phyloP scores from a whole-genome alignment of 129 eudicot genomes.

The Scalesia atractyloides region DNA sequence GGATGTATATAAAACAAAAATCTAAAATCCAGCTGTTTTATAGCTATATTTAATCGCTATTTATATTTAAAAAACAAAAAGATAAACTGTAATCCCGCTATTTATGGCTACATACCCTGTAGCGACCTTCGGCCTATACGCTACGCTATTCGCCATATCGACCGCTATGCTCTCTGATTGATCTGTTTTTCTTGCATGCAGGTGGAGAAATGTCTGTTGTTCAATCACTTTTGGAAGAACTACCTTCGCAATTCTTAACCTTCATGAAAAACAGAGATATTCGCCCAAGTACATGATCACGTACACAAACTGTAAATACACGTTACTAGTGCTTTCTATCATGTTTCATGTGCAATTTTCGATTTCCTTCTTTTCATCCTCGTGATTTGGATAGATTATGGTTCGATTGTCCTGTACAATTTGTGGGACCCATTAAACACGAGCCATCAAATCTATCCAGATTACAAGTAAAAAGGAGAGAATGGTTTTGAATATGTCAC shows the following conservation, averaged over 20 bases:
- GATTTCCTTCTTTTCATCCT: conserved; percentile 11
- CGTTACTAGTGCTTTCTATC: conserved; percentile 6
- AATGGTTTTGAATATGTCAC: conserved; percentile 17
- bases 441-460: conserved; percentile 21
- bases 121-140: no score
- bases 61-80: no score
- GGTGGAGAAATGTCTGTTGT: conserved; percentile 86
- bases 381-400: conserved; percentile 19
- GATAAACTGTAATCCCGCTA: no score
- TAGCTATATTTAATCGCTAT: no score
- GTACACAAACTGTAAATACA: conserved; percentile 53
- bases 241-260: conserved; percentile 84
- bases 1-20: no score
- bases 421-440: not conserved
- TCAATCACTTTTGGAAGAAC: conserved; percentile 87
- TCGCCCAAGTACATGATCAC: conserved; percentile 44
- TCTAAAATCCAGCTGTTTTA: no score
- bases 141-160: no score
- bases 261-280: conserved; percentile 78
- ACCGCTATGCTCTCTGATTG: conserved; percentile 6
- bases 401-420: not conserved
- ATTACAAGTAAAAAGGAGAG: conserved; percentile 18
- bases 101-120: no score
- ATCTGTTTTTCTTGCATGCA: conserved; percentile 33
- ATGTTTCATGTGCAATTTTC: conserved; percentile 30